Conservation (phyloP, 495 filamentous ascomycete species). For the Opeltia flavorubescens region DNA sequence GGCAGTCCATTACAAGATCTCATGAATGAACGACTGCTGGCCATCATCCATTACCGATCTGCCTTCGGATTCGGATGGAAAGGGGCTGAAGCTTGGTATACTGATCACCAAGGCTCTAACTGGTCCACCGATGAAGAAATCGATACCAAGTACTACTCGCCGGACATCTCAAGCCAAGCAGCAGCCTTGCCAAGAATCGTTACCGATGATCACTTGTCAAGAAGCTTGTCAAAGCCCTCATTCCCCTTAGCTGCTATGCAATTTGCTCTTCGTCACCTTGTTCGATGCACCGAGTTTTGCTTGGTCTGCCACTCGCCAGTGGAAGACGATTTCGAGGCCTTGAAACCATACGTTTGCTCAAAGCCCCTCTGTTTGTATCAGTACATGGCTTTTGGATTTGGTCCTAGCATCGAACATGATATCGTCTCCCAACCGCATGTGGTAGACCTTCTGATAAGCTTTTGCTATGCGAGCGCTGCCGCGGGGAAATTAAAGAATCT, state of each 20-base stretch:
- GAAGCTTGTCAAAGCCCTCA: constrained; percentile 25
- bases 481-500: constrained; percentile 39
- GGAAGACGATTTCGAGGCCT: constrained; percentile 59
- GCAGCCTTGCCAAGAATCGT: constrained; percentile 24
- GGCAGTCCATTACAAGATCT: constrained; percentile 57
- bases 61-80: constrained; percentile 47
- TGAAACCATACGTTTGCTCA: constrained; percentile 85
- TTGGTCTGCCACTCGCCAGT: constrained; percentile 69
- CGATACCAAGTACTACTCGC: constrained; percentile 24
- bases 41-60: constrained; percentile 46
- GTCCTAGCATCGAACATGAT: constrained; percentile 73
- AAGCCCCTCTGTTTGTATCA: constrained; percentile 74
- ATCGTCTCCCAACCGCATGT: constrained; percentile 69
- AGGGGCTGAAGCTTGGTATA: constrained; percentile 48
- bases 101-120: constrained; percentile 28
- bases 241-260: constrained; percentile 69
- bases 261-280: constrained; percentile 64
- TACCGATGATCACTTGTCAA: constrained; percentile 35
- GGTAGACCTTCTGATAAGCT: constrained; percentile 72
- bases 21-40: constrained; percentile 51
- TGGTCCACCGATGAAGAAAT: constrained; percentile 17
- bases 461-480: constrained; percentile 54
- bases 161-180: constrained; percentile 6
- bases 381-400: constrained; percentile 80
- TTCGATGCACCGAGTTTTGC: constrained; percentile 78